phyloP scores from a whole-genome alignment of 2,329 filamentous ascomycete species.

The Aureobasidium subglaciale region DNA sequence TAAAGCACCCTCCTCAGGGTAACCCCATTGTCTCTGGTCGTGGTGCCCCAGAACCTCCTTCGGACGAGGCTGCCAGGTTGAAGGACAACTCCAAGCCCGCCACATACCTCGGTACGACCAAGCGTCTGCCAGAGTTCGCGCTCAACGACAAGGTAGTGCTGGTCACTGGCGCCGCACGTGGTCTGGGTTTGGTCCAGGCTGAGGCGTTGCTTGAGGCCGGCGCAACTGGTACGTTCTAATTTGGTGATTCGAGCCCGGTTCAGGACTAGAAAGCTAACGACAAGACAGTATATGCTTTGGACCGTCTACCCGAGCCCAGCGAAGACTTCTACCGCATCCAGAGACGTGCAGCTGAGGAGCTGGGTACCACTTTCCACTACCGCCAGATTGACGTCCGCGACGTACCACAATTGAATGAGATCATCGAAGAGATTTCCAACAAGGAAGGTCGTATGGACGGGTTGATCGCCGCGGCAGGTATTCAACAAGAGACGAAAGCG shows the following conservation, averaged over 20 bases:
- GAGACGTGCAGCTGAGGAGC: constrained; percentile 53
- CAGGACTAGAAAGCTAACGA: not conserved
- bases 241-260: not conserved
- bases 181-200: constrained; percentile 65
- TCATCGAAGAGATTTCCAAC: constrained; percentile 62
- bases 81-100: constrained; percentile 26
- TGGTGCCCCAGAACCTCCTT: constrained; percentile 25
- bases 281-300: constrained; percentile 56
- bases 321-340: constrained; percentile 60
- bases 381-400: constrained; percentile 75
- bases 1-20: constrained; percentile 26
- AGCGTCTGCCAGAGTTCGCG: constrained; percentile 63
- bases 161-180: constrained; percentile 64
- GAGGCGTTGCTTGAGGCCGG: constrained; percentile 70
- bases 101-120: constrained; percentile 30
- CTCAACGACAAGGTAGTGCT: constrained; percentile 63
- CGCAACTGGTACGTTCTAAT: constrained; percentile 47
- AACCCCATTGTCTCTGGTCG: constrained; percentile 26
- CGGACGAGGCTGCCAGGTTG: constrained; percentile 25
- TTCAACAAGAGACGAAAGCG: constrained; percentile 77
- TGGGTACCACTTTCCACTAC: constrained; percentile 63
- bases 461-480: constrained; percentile 65
- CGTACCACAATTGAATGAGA: constrained; percentile 56
- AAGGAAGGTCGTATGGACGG: constrained; percentile 70
- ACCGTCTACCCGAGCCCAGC: constrained; percentile 53